Evolutionary conservation across 1,139 yeast species (phyloP).

Genomic region (Yamadazyma sp.): DNA sequence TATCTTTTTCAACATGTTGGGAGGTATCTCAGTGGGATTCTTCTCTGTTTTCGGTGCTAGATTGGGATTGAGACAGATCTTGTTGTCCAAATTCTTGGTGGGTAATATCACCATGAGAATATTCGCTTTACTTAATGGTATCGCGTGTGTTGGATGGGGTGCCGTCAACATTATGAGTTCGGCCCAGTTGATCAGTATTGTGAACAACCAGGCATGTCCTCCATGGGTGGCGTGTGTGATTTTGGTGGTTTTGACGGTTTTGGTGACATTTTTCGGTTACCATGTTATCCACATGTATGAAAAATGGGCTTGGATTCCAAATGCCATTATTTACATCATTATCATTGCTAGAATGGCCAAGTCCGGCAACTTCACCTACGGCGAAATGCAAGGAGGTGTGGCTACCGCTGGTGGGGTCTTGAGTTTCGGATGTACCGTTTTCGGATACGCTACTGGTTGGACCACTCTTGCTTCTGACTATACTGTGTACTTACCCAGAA

Average conservation of each 20-base stretch:
- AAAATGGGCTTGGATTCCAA: slow-evolving; percentile 88
- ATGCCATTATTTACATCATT: slow-evolving; percentile 66
- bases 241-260: slow-evolving; percentile 63
- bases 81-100: slow-evolving; percentile 71
- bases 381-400: slow-evolving; percentile 48
- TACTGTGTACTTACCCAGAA: slow-evolving; percentile 77
- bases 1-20: slow-evolving; percentile 71
- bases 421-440: slow-evolving; percentile 81
- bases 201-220: slow-evolving; percentile 70
- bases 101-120: slow-evolving; percentile 77
- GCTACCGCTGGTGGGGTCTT: slow-evolving; percentile 75
- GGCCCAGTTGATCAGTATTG: slow-evolving; percentile 79
- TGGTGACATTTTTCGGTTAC: slow-evolving; percentile 87
- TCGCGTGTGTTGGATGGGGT: slow-evolving; percentile 98
- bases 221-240: slow-evolving; percentile 91
- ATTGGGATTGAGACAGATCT: slow-evolving; percentile 87
- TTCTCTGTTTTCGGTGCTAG: slow-evolving; percentile 85
- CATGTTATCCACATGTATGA: slow-evolving; percentile 78
- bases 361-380: slow-evolving; percentile 46
- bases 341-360: slow-evolving; percentile 75
- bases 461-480: slow-evolving; percentile 91
- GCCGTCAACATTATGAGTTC: slow-evolving; percentile 89
- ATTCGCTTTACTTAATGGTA: slow-evolving; percentile 71
- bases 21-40: slow-evolving; percentile 77
- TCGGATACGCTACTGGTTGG: slow-evolving; percentile 96